Base-by-base conservation (phyloP, 169 alveolate species). In the Plasmodium reichenowi region DNA sequence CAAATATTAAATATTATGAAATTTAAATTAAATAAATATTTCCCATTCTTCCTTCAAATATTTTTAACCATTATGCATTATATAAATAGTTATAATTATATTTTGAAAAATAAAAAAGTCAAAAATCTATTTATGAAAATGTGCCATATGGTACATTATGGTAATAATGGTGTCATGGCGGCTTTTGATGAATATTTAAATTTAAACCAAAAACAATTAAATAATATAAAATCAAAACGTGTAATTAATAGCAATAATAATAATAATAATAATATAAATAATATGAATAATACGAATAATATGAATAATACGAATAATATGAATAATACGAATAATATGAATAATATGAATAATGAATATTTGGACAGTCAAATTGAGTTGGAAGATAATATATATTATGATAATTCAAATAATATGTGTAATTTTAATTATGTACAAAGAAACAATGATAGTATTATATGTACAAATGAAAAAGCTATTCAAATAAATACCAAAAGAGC, bases 11-110 rank as follows among this genome's bases (percentile, higher is more conserved):
- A 86, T 32, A 71, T 72, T 54, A 86, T 86, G 87, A 86, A 86
- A 74, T 60, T 71, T 64, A 86, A 86, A 52, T 43, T 86, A 56
- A 64, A 38, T 26, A n/a, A 12, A 15, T 86, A 86, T 58, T 60
- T 72, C 38, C 76, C 71, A 9, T 71, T 86, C 20, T 62, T 70
- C 15, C 32, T 86, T 38, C 92, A 86, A 7, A 67, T 86, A 15
- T 86, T 86, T 72, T 43, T 86, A 66, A 86, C 92, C 22, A 86
- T 86, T 50, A 48, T 59, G 2, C 48, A 86, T 20, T 86, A 86
- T 50, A 86, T 86, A 29, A 86, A 86, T 86, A 32, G 50, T 15
- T 86, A 86, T 67, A 64, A 29, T 20, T 22, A 59, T 54, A 45
- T 70, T 24, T 71, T 60, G 50, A 86, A 29, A 54, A 86, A 62